phyloP scores from a whole-genome alignment of 1,139 yeast species.

The Debaryomyces sp. region DNA sequence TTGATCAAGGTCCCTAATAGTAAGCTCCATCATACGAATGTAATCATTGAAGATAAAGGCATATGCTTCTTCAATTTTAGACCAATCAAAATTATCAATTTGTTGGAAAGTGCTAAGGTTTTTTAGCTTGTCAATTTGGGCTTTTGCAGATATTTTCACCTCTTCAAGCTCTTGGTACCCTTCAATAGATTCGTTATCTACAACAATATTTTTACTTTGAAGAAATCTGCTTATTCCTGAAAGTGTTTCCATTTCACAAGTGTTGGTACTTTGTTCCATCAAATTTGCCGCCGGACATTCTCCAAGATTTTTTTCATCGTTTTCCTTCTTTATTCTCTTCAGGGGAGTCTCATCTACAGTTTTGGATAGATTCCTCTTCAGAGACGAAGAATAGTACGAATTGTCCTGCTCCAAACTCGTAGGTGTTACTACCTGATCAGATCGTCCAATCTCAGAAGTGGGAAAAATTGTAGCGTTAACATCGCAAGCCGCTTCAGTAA shows the following conservation, averaged over 20 bases:
- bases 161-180: constrained; percentile 1
- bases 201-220: neutral
- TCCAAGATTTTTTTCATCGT: neutral
- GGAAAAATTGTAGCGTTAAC: neutral
- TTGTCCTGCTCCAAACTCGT: constrained; percentile 1
- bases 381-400: neutral
- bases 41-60: constrained; percentile 5
- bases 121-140: constrained; percentile 3
- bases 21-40: constrained; percentile 2
- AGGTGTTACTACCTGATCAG: constrained; percentile 7
- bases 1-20: constrained; percentile 3
- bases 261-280: neutral
- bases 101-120: neutral
- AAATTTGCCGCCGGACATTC: constrained; percentile 3
- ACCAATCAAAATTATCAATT: constrained; percentile 7
- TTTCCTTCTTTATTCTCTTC: neutral
- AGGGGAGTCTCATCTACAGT: neutral
- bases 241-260: neutral
- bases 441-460: neutral
- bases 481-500: neutral
- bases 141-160: neutral
- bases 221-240: neutral
- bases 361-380: neutral
- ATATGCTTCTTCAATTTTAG: constrained; percentile 6
- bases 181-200: neutral